Evolutionary conservation across 2,329 filamentous ascomycete species (phyloP).

Genomic region (Phialophora macrospora): DNA sequence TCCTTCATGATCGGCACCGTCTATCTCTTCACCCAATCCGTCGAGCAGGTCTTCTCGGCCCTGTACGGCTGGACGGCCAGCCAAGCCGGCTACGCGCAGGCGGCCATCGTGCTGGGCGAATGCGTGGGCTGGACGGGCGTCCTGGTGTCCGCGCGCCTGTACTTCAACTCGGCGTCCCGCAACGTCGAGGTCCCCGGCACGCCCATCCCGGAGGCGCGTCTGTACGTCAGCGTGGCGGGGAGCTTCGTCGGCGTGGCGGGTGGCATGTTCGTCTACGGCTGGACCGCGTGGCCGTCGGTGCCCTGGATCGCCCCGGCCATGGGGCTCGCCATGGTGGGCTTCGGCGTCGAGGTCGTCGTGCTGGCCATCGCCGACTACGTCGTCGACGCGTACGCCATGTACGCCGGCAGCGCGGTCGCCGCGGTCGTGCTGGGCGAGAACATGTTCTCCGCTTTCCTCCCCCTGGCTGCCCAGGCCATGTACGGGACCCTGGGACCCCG

Average conservation of each 20-base stretch:
- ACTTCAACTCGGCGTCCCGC: slow-evolving; percentile 47
- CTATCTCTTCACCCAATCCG: slow-evolving; percentile 58
- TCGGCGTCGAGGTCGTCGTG: slow-evolving; percentile 56
- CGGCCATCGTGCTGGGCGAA: slow-evolving; percentile 54
- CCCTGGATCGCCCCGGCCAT: slow-evolving; percentile 57
- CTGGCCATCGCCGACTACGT: slow-evolving; percentile 56
- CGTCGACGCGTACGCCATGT: slow-evolving; percentile 57
- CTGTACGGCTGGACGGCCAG: slow-evolving; percentile 71
- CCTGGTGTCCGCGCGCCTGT: slow-evolving; percentile 56
- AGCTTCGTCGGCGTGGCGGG: slow-evolving; percentile 54
- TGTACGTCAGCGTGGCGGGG: slow-evolving; percentile 51
- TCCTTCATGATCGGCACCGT: slow-evolving; percentile 55
- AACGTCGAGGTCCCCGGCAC: slow-evolving; percentile 48
- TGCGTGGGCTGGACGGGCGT: slow-evolving; percentile 50
- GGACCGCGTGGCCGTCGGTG: slow-evolving; percentile 51
- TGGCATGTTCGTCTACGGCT: slow-evolving; percentile 59
- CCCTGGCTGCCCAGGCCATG: slow-evolving; percentile 54
- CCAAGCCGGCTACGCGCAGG: slow-evolving; percentile 54
- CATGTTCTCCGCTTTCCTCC: slow-evolving; percentile 54
- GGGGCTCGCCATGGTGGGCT: slow-evolving; percentile 55
- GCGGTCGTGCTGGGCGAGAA: slow-evolving; percentile 58
- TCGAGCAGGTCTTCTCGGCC: slow-evolving; percentile 74
- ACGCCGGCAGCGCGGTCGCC: slow-evolving; percentile 56
- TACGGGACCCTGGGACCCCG: slow-evolving; percentile 55
- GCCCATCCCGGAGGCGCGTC: slow-evolving; percentile 51